These are phyloP conservation scores for Heterobasidion annosum DNA, from an alignment of 1,284 basidiomycete species.

Conservation along the genomic window DNA sequence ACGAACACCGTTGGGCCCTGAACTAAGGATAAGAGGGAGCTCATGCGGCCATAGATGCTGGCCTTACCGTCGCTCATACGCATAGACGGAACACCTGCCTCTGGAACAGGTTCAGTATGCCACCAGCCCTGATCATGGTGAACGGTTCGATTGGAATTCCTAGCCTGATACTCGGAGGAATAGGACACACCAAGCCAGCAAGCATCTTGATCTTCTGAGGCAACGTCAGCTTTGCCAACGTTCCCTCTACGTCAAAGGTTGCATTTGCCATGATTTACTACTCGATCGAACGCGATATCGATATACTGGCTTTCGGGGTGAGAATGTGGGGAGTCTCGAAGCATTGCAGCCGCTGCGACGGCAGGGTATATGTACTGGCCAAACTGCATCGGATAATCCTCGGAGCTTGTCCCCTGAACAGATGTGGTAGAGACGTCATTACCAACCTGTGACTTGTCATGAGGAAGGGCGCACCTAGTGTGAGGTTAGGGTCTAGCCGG, in stretches of 20 bases:
- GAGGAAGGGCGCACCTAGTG: no score
- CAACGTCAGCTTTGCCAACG: constrained; percentile 26
- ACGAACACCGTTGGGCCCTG: constrained; percentile 43
- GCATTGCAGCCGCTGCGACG: no score
- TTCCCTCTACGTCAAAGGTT: constrained; percentile 27
- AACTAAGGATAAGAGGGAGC: background rate
- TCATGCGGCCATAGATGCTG: background rate
- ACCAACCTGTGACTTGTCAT: no score
- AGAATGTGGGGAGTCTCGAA: background rate
- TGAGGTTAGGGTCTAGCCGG: no score
- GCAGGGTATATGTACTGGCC: background rate
- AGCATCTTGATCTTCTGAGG: constrained; percentile 35
- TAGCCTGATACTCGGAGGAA: no score
- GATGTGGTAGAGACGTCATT: background rate
- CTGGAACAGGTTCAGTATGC: constrained; percentile 37
- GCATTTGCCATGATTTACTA: constrained; percentile 3
- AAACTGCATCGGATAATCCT: background rate
- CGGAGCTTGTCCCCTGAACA: background rate
- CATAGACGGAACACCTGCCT: constrained; percentile 35
- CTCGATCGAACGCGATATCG: background rate
- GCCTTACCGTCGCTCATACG: constrained; percentile 32
- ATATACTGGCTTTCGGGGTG: background rate
- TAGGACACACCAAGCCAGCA: constrained; percentile 24
- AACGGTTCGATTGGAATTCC: background rate
- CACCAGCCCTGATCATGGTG: constrained; percentile 31